Evolutionary conservation across 2,329 filamentous ascomycete species (phyloP).

Genomic region (Juglanconis juglandina): DNA sequence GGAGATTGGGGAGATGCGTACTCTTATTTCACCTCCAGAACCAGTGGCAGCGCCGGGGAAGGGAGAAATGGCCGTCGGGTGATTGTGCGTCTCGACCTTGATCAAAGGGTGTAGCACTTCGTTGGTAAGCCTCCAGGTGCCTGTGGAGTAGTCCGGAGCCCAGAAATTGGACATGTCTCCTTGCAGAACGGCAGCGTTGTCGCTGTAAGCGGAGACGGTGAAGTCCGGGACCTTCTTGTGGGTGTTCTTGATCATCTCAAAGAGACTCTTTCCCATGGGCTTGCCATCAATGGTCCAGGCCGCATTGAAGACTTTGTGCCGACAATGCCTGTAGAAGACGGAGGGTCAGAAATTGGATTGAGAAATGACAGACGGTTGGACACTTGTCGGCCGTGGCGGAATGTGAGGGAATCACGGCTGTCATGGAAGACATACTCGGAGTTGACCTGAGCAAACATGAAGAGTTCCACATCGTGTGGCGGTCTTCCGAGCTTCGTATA

Average conservation of each 20-base stretch:
- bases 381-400: conserved; percentile 12
- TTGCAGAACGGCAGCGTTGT: conserved; percentile 91
- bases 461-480: conserved; percentile 89
- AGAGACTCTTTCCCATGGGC: conserved; percentile 74
- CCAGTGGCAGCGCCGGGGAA: conserved; percentile 92
- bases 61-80: conserved; percentile 91
- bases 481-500: conserved; percentile 65
- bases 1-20: background rate
- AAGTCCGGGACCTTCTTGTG: conserved; percentile 76
- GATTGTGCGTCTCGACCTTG: conserved; percentile 98
- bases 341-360: conserved; percentile 72
- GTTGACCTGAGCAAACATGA: conserved; percentile 99
- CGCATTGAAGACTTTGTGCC: conserved; percentile 86
- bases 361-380: conserved; percentile 41
- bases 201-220: conserved; percentile 94
- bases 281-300: conserved; percentile 91
- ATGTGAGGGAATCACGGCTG: conserved; percentile 5
- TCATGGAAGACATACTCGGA: conserved; percentile 67
- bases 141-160: conserved; percentile 82
- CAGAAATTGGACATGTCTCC: conserved; percentile 72
- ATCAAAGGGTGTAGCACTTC: conserved; percentile 83
- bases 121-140: conserved; percentile 82
- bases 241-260: conserved; percentile 95
- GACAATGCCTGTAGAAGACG: conserved; percentile 30
- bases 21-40: conserved; percentile 87